Base-by-base conservation (phyloP, 1,284 basidiomycete genomes). In the Peniophora sp. region DNA sequence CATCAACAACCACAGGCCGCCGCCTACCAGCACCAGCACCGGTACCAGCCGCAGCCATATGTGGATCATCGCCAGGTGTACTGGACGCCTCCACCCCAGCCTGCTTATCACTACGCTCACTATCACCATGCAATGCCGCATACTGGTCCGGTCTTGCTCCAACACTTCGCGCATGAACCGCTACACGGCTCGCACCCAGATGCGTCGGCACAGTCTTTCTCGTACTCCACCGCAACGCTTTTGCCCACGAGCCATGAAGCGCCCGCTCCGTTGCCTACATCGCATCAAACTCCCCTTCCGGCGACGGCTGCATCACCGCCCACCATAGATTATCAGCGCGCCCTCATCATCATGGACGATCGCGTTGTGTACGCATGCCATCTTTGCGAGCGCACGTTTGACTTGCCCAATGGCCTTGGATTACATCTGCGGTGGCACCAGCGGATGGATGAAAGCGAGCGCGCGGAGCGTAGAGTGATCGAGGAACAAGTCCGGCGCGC, bases 401-500 rank as follows among this genome's bases (percentile, higher is more conserved):
- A 54, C 20, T 51, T 63, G 12, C 56, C 62, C 5, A 64, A 66
- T 36, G 58, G 63, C 3, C 58, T 66, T 11, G 59, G 62, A n/a
- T 54, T 65, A 9, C 64, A 66, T 46, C 52, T 64, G 10, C 65
- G 65, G 49, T 66, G 64, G 64, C 64, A 66, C 42, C 20, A 20
- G 9, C 15, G 20, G 39, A 41, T 36, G 18, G n/a, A 22, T 8
- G 39, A n/a, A 15, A n/a, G 39, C 15, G 39, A 41, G 8, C 8
- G 6, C n/a, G 39, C 8, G 39, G 39, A n/a, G 15, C 39, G 39
- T 12, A 12, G 6, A 32, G 5, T 32, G 27, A 12, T 12, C 12
- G 27, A 32, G 27, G 27, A 32, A 12, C 27, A 32, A 12, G 27
- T 12, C 6, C 27, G 12, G 12, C 27, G 27, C 27, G 27, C 27